Percentiles rank a stretch among this genome's conserved stretches.
phyloP scores from a whole-genome alignment of 2,329 filamentous ascomycete species.

The Lasiodiplodia theobromae region DNA sequence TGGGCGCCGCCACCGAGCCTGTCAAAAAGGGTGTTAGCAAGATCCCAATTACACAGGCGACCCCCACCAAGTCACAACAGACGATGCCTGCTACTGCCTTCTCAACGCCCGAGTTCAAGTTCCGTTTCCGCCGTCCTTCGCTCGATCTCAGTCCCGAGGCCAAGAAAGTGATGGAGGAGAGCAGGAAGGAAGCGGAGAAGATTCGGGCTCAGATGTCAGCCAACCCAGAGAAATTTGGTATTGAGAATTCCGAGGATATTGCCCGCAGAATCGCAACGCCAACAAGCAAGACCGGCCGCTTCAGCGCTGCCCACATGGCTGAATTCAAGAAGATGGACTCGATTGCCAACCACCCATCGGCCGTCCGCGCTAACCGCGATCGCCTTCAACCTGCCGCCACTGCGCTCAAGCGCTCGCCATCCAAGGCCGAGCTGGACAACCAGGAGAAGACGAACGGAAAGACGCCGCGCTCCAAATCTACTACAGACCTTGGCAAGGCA shows the following conservation, averaged over 20 bases:
- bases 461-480: slow-evolving; percentile 47
- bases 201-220: slow-evolving; percentile 74
- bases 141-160: slow-evolving; percentile 67
- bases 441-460: slow-evolving; percentile 53
- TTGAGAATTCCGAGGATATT: slow-evolving; percentile 50
- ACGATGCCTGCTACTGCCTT: slow-evolving; percentile 29
- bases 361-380: slow-evolving; percentile 68
- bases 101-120: slow-evolving; percentile 66
- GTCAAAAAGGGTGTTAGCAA: slow-evolving; percentile 48
- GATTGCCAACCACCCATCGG: slow-evolving; percentile 84
- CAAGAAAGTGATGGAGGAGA: slow-evolving; percentile 67
- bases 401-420: slow-evolving; percentile 50
- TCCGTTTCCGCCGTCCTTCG: slow-evolving; percentile 66
- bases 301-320: slow-evolving; percentile 83
- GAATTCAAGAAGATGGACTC: slow-evolving; percentile 99
- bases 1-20: slow-evolving; percentile 64
- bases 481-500: slow-evolving; percentile 36
- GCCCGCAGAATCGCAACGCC: slow-evolving; percentile 79
- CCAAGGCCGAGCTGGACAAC: slow-evolving; percentile 71
- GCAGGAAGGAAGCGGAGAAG: slow-evolving; percentile 73
- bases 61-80: slow-evolving; percentile 64
- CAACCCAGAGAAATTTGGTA: slow-evolving; percentile 54
- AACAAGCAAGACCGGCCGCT: slow-evolving; percentile 79
- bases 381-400: slow-evolving; percentile 57
- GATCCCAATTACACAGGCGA: slow-evolving; percentile 60